phyloP scores from a whole-genome alignment of 768 basidiomycete species.

The Boletus subcaerulescens region DNA sequence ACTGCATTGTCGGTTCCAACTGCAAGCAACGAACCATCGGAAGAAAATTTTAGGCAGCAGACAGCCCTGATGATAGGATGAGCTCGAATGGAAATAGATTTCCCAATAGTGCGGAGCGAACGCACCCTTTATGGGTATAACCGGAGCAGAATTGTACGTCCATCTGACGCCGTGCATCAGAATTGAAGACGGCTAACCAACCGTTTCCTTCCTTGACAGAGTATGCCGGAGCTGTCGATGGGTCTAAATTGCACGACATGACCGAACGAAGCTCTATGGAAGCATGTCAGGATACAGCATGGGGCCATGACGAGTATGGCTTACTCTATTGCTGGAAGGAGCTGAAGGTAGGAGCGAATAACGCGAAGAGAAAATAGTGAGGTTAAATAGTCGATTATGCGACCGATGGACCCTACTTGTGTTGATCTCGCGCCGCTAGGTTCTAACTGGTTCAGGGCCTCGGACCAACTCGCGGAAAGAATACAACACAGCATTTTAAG shows the following conservation, averaged over 20 bases:
- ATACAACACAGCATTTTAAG: too few relatives aligned
- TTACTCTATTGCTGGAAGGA: conserved; percentile 1
- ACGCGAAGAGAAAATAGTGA: background rate
- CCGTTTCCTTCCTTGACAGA: conserved; percentile 47
- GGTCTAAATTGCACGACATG: conserved; percentile 29
- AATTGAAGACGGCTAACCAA: conserved; percentile 55
- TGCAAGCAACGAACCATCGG: conserved; percentile 31
- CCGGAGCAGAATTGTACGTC: conserved; percentile 64
- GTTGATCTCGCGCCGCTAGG: background rate
- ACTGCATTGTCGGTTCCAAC: conserved; percentile 33
- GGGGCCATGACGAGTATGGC: background rate
- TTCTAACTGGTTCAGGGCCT: conserved; percentile 6
- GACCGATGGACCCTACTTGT: background rate
- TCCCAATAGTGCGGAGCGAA: conserved; percentile 16
- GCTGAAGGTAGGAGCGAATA: background rate
- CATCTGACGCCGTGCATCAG: conserved; percentile 44
- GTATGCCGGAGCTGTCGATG: conserved; percentile 25
- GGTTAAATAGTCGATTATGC: conserved; percentile 4
- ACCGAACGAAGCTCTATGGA: background rate
- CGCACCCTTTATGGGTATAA: conserved; percentile 79
- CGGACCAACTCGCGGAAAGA: background rate
- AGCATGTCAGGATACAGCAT: conserved; percentile 3
- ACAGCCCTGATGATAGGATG: conserved; percentile 22
- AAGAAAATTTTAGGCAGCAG: conserved; percentile 33
- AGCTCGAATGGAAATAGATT: conserved; percentile 8